phyloP scores from a whole-genome alignment of 768 basidiomycete genomes.

The Candolleomyces aberdarensis region DNA sequence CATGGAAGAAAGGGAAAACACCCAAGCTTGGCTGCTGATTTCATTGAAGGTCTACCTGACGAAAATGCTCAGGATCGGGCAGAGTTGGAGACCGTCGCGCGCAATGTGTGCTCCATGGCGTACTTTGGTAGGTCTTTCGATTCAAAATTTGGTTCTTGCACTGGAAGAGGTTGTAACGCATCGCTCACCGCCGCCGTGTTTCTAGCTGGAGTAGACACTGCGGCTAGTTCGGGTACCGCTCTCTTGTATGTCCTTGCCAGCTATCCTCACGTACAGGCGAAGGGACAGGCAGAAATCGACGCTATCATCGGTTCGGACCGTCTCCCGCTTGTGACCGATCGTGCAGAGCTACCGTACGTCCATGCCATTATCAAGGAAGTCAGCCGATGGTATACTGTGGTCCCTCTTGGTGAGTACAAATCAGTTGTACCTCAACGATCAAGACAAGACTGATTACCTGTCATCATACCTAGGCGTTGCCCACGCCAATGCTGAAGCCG shows the following conservation, averaged over 20 bases:
- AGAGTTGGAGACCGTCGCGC: constrained; percentile 16
- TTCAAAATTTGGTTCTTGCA: not conserved
- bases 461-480: constrained; percentile 1
- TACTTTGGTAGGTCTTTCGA: constrained; percentile 18
- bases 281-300: constrained; percentile 6
- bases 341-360: not conserved
- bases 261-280: constrained; percentile 2
- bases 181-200: not conserved
- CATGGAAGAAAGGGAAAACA: not conserved
- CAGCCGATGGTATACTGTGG: constrained; percentile 3
- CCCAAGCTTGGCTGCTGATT: constrained; percentile 2
- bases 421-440: constrained; percentile 6
- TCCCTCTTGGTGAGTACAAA: constrained; percentile 5
- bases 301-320: constrained; percentile 6
- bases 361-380: constrained; percentile 8
- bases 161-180: too few species aligned
- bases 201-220: constrained; percentile 27
- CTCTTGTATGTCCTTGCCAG: not conserved
- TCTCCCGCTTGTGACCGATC: constrained; percentile 1
- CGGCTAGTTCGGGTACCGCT: not conserved
- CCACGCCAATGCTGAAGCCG: not conserved
- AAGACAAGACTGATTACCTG: constrained; percentile 6
- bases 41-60: constrained; percentile 2
- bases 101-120: constrained; percentile 21
- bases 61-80: not conserved